Base-by-base conservation (phyloP, 2,329 filamentous ascomycete species). In the Xylariales sp. region DNA sequence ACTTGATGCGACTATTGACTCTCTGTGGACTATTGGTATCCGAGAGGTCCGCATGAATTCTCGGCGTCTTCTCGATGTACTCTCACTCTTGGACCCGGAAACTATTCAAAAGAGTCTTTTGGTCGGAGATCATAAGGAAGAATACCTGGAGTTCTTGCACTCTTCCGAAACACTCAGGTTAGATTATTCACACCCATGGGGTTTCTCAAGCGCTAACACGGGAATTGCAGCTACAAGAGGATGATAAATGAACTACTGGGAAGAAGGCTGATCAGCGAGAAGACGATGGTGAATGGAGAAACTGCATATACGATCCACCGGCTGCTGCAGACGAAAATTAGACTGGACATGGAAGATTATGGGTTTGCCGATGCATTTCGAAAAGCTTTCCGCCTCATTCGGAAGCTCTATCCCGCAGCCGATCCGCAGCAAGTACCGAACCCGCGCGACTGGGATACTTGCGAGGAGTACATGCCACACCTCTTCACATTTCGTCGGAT, bases 21-120 rank as follows among this genome's bases (percentile, higher is more conserved):
- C 40, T 3, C 24, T 46, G 13, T 52, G 48, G 46, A 43, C 48
- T 6, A 49, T 52, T 17, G 48, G 46, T 11, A 46, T 52, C 15
- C 36, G 43, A 17, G 49, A 51, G 24, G 24, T 52, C 11, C 21
- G 33, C 2, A 31, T 36, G 6, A 40, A 45, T 21, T 35, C 40
- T 14, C 40, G 46, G 4, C 40, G 41, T 6, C 38, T 52, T 10
- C 43, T 52, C 12, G 41, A 51, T 13, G 40, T 52, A 14, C 25
- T 52, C 20, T 40, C 49, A 4, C 51, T 52, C 33, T 28, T 52
- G 4, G 43, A 51, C 19, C 36, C 41, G 12, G 48, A 49, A 17
- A 37, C 19, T 14, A 52, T 52, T 18, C 49, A 41, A 13, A 44
- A 44, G 30, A 37, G 37, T 14, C 41, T 52, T 25, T 28, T 52